Conservation (phyloP, 768 basidiomycete species). For the Pleurotus pulmonarius region DNA sequence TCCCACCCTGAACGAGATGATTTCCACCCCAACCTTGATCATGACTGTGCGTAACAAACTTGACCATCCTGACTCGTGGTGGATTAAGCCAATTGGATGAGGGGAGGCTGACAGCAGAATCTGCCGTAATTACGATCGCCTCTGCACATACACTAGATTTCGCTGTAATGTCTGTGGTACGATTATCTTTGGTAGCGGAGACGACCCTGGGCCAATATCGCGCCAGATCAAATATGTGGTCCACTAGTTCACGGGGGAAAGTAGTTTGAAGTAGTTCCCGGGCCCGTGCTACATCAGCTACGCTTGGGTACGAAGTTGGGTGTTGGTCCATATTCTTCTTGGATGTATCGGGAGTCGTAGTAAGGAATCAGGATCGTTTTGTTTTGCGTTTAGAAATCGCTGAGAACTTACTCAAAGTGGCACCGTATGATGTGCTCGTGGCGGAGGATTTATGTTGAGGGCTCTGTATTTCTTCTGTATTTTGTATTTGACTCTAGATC, state of each 20-base stretch:
- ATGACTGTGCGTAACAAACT: conserved; percentile 16
- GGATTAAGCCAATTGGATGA: neutral
- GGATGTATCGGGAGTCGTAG: too few species aligned
- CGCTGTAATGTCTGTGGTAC: neutral
- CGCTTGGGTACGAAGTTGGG: neutral
- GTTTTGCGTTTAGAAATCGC: too few species aligned
- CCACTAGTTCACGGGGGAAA: neutral
- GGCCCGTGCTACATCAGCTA: neutral
- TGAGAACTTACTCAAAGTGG: too few species aligned
- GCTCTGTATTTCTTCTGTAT: too few species aligned
- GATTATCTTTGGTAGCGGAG: neutral
- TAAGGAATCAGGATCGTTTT: too few species aligned
- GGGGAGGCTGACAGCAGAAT: neutral
- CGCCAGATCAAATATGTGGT: conserved; percentile 1
- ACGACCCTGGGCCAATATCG: neutral
- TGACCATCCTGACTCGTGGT: conserved; percentile 12
- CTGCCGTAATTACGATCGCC: neutral
- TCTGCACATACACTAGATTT: neutral
- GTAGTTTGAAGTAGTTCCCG: neutral
- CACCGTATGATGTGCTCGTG: too few species aligned
- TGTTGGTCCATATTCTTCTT: neutral
- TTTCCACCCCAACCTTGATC: conserved; percentile 32
- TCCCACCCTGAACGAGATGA: neutral
- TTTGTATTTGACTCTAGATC: too few species aligned
- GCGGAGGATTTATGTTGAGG: too few species aligned